Percentiles rank a stretch among this genome's conserved stretches.
These are phyloP conservation scores for Fragilaria radians DNA, from an alignment of 108 stramenopile genomes.

Conservation along the genomic window DNA sequence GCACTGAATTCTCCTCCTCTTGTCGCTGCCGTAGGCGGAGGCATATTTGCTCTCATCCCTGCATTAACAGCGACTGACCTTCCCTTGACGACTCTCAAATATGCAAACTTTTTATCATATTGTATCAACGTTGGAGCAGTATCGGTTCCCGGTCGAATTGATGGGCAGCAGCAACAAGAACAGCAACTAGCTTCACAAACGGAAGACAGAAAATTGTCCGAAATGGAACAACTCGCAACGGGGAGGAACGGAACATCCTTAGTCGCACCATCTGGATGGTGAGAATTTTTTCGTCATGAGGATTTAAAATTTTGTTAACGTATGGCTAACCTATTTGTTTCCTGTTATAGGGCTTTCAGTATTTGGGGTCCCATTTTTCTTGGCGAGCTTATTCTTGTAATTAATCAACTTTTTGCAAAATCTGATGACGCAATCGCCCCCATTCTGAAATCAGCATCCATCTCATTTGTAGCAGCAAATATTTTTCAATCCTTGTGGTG, in stretches of 20 bases:
- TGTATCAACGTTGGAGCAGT: conserved; percentile 41
- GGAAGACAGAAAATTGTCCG: neutral
- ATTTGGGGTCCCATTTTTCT: conserved; percentile 78
- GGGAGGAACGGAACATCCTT: conserved; percentile 21
- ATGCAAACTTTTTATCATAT: conserved; percentile 38
- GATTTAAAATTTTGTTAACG: too few relatives aligned
- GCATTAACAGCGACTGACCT: conserved; percentile 20
- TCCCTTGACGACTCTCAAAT: conserved; percentile 18
- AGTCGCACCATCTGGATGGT: conserved; percentile 59
- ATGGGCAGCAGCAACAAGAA: conserved; percentile 37
- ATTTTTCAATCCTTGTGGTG: conserved; percentile 61
- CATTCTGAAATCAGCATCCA: conserved; percentile 16
- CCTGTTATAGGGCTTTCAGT: conserved; percentile 46
- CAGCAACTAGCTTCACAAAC: too few relatives aligned
- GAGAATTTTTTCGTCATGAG: too few relatives aligned
- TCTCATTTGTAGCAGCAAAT: conserved; percentile 52
- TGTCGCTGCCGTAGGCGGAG: conserved; percentile 33
- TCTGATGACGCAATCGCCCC: conserved; percentile 15
- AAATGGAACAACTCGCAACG: conserved; percentile 6
- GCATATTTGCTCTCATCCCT: conserved; percentile 31
- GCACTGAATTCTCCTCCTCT: conserved; percentile 16
- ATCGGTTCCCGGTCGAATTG: conserved; percentile 50
- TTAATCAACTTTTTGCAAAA: conserved; percentile 22
- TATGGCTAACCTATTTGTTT: too few relatives aligned
- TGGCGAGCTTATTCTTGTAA: conserved; percentile 48